phyloP scores from a whole-genome alignment of 2,329 filamentous ascomycete genomes.

The Ceratocystis destructans region DNA sequence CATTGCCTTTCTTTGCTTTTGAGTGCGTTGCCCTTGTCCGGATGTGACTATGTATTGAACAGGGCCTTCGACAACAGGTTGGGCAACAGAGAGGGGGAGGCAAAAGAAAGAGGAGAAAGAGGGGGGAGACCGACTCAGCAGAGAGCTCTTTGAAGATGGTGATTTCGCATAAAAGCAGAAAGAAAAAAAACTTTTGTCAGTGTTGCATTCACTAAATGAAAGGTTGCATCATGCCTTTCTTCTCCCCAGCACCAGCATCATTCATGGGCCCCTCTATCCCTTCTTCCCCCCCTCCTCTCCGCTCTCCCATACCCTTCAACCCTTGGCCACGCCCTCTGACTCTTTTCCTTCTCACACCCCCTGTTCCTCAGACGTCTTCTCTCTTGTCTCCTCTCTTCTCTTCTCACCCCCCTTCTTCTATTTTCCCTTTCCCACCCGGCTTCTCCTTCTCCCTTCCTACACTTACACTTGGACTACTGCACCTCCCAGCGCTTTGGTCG shows the following conservation, averaged over 20 bases:
- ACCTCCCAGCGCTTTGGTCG: background rate
- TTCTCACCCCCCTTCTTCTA: background rate
- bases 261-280: background rate
- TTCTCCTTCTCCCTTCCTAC: background rate
- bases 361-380: background rate
- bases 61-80: background rate
- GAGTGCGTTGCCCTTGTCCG: too few relatives aligned
- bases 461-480: background rate
- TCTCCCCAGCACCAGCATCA: background rate
- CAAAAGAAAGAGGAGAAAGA: background rate
- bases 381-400: background rate
- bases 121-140: background rate
- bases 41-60: too few relatives aligned
- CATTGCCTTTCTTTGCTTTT: too few relatives aligned
- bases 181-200: background rate
- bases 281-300: background rate
- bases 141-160: background rate
- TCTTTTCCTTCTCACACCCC: background rate
- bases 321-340: background rate
- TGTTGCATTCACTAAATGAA: background rate
- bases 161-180: background rate
- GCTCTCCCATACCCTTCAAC: background rate
- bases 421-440: background rate
- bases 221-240: constrained; percentile 1
- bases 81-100: background rate